These are phyloP conservation scores for Candida lessepsii DNA, from an alignment of 805 yeast genomes.

Conservation along the genomic window DNA sequence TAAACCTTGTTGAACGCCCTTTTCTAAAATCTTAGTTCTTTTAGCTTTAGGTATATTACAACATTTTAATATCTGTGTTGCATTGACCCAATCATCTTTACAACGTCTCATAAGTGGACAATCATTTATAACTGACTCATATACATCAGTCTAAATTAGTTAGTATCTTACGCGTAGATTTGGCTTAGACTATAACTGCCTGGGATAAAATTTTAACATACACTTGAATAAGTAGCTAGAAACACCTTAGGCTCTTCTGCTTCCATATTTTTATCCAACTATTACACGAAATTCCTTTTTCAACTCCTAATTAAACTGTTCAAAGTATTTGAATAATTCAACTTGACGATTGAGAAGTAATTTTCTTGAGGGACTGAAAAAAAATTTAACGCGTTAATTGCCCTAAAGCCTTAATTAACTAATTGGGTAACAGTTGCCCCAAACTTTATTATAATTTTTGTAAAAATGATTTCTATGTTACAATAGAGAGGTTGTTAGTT, in stretches of 20 bases:
- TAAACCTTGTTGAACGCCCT: slow-evolving; percentile 84
- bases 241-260: slow-evolving; percentile 35
- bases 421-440: not conserved
- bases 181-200: not conserved
- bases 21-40: slow-evolving; percentile 86
- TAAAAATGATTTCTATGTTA: not conserved
- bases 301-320: not conserved
- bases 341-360: slow-evolving; percentile 7
- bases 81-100: slow-evolving; percentile 93
- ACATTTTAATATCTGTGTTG: slow-evolving; percentile 90
- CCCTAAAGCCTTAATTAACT: slow-evolving; percentile 1
- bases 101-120: slow-evolving; percentile 88
- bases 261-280: not conserved
- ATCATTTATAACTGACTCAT: slow-evolving; percentile 64
- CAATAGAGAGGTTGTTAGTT: too few relatives aligned
- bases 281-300: not conserved
- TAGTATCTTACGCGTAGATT: slow-evolving; percentile 11
- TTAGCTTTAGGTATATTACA: slow-evolving; percentile 94
- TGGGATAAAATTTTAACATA: slow-evolving; percentile 23
- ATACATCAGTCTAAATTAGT: slow-evolving; percentile 54
- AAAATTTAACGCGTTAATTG: slow-evolving; percentile 8
- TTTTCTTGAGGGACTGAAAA: slow-evolving; percentile 5
- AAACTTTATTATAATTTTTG: not conserved
- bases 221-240: slow-evolving; percentile 46
- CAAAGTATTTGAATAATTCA: not conserved